Conservation (phyloP, 352 stramenopile species). For the Phytophthora constricta region DNA sequence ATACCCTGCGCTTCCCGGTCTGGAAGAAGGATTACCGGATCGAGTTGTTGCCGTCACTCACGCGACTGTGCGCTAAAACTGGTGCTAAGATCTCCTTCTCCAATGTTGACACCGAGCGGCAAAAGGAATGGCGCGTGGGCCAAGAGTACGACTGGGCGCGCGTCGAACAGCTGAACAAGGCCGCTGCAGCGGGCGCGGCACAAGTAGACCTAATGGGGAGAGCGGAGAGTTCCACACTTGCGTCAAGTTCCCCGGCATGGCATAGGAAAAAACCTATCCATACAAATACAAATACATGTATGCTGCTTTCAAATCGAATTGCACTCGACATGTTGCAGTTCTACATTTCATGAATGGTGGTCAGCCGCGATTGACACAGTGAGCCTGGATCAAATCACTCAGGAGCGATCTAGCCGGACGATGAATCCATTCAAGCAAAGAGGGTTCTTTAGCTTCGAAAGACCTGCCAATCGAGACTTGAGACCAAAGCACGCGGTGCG, state of each 20-base stretch:
- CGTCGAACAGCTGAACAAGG: constrained; percentile 40
- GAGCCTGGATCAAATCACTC: not conserved
- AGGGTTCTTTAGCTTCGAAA: not conserved
- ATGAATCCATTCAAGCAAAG: not conserved
- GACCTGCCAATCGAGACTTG: no score
- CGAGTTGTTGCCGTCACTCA: constrained; percentile 75
- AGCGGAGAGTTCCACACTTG: constrained; percentile 92
- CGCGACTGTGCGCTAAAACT: constrained; percentile 52
- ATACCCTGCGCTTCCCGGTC: constrained; percentile 75
- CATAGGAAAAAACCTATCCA: constrained; percentile 2
- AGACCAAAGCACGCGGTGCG: no score
- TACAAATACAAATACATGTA: not conserved
- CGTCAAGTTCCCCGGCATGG: constrained; percentile 77
- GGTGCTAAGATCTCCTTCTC: constrained; percentile 59
- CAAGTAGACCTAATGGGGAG: constrained; percentile 84
- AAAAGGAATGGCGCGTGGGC: constrained; percentile 37
- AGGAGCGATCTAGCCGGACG: not conserved
- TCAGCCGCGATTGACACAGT: not conserved
- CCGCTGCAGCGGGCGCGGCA: not conserved
- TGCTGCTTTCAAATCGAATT: not conserved
- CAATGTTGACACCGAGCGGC: constrained; percentile 47
- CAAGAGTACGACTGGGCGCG: constrained; percentile 48
- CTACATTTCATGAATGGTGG: no score
- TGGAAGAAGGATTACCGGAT: constrained; percentile 70
- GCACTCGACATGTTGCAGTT: no score